These are phyloP conservation scores for Singerocomus rubriflavus DNA, from an alignment of 1,284 basidiomycete species.

Conservation along the genomic window DNA sequence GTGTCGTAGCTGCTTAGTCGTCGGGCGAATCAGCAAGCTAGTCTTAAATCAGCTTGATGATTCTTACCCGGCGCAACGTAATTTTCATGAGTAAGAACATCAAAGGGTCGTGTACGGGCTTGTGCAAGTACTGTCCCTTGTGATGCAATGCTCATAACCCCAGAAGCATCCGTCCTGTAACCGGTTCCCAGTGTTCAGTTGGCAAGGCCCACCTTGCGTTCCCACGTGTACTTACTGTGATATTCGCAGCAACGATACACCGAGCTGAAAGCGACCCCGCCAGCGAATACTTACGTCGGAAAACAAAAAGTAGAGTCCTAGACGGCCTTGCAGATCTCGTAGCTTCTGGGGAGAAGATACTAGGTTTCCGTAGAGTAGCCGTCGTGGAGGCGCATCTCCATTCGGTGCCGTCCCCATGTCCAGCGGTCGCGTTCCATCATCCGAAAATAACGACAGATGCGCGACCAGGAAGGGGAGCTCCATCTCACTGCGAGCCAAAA, in stretches of 20 bases:
- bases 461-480: slow-evolving; percentile 83
- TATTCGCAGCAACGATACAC: slow-evolving; percentile 71
- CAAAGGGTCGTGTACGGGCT: slow-evolving; percentile 69
- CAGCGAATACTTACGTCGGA: slow-evolving; percentile 84
- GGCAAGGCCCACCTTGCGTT: slow-evolving; percentile 14
- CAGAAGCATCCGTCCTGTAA: slow-evolving; percentile 50
- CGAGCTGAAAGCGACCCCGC: slow-evolving; percentile 73
- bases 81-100: slow-evolving; percentile 65
- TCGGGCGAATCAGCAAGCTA: slow-evolving; percentile 13
- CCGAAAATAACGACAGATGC: slow-evolving; percentile 68
- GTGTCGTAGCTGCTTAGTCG: slow-evolving; percentile 34
- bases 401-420: slow-evolving; percentile 53
- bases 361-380: slow-evolving; percentile 79
- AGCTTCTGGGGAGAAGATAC: slow-evolving; percentile 78
- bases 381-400: slow-evolving; percentile 45
- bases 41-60: slow-evolving; percentile 20
- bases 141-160: slow-evolving; percentile 45
- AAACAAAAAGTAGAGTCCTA: slow-evolving; percentile 83
- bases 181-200: slow-evolving; percentile 24
- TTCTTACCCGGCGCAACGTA: slow-evolving; percentile 79
- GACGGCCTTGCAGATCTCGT: slow-evolving; percentile 72
- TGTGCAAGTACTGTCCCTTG: slow-evolving; percentile 62
- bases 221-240: slow-evolving; percentile 59
- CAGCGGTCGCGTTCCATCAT: slow-evolving; percentile 54
- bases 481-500: slow-evolving; percentile 50